Conservation (phyloP, 2,329 filamentous ascomycete species). For the Didymellaceae sp. region DNA sequence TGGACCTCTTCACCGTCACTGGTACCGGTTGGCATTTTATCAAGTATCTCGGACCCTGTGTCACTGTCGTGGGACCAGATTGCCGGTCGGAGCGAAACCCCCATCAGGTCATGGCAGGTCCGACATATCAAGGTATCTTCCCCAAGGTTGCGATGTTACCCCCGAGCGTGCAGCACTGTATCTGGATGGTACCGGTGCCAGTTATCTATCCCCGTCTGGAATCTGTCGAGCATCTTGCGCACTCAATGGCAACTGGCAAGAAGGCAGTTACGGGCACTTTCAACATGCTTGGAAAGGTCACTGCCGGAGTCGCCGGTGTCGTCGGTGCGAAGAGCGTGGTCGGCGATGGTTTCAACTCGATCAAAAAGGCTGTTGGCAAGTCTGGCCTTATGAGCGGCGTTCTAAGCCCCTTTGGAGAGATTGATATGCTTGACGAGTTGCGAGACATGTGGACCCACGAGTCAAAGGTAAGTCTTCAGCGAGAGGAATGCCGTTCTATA, state of each 20-base stretch:
- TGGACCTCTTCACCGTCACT: conserved; percentile 94
- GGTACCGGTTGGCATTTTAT: conserved; percentile 99
- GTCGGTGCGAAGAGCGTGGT: conserved; percentile 95
- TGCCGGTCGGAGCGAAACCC: conserved; percentile 91
- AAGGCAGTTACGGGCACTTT: conserved; percentile 96
- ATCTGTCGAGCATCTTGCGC: conserved; percentile 86
- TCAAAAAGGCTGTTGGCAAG: conserved; percentile 97
- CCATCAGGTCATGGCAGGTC: conserved; percentile 90
- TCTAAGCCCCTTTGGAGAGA: conserved; percentile 93
- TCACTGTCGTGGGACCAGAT: conserved; percentile 89
- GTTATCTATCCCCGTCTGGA: conserved; percentile 90
- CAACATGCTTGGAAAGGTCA: conserved; percentile 93
- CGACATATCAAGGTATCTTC: conserved; percentile 96
- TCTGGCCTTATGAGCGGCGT: conserved; percentile 94
- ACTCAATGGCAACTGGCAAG: conserved; percentile 92
- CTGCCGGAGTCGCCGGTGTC: conserved; percentile 91
- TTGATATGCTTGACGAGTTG: conserved; percentile 92
- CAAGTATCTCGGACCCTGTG: conserved; percentile 90
- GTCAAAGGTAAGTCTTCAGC: conserved; percentile 69
- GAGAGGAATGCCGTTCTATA: neutral
- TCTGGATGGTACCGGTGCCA: conserved; percentile 94
- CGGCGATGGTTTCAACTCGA: conserved; percentile 87
- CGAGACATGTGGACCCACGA: conserved; percentile 99
- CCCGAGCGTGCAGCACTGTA: conserved; percentile 91
- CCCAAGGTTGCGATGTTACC: conserved; percentile 92